Conservation (phyloP, 106 monocot species). For the Dactylorhiza incarnata region DNA sequence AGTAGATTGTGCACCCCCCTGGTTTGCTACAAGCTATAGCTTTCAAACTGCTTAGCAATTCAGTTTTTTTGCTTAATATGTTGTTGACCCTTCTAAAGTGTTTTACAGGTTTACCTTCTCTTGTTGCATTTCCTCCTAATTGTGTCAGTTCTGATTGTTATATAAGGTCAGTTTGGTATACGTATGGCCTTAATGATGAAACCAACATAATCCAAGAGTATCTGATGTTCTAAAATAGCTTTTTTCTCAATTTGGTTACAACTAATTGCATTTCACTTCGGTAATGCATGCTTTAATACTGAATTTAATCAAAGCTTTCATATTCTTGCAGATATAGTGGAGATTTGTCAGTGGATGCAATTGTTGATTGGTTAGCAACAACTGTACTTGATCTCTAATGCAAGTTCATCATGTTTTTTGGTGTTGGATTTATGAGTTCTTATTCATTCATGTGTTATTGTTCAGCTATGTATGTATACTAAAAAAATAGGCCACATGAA, state of each 20-base stretch:
- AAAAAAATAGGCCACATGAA: too few relatives aligned
- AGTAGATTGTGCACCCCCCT: too few relatives aligned
- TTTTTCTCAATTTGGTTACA: background rate
- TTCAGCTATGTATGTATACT: too few relatives aligned
- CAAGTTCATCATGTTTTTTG: too few relatives aligned
- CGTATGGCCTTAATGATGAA: background rate
- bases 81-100: conserved; percentile 3
- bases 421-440: too few relatives aligned
- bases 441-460: too few relatives aligned
- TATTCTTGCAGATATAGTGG: too few relatives aligned
- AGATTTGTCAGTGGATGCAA: too few relatives aligned
- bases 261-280: background rate
- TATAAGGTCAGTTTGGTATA: conserved; percentile 34
- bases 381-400: too few relatives aligned
- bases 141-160: too few relatives aligned
- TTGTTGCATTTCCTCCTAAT: too few relatives aligned
- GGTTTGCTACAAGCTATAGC: background rate
- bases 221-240: background rate
- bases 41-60: conserved; percentile 1
- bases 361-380: too few relatives aligned
- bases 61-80: background rate
- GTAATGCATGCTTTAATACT: background rate
- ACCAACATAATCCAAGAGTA: background rate
- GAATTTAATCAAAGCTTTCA: background rate
- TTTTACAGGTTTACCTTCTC: conserved; percentile 69